phyloP scores from a whole-genome alignment of 495 filamentous ascomycete species.

The Oidiodendron maius region DNA sequence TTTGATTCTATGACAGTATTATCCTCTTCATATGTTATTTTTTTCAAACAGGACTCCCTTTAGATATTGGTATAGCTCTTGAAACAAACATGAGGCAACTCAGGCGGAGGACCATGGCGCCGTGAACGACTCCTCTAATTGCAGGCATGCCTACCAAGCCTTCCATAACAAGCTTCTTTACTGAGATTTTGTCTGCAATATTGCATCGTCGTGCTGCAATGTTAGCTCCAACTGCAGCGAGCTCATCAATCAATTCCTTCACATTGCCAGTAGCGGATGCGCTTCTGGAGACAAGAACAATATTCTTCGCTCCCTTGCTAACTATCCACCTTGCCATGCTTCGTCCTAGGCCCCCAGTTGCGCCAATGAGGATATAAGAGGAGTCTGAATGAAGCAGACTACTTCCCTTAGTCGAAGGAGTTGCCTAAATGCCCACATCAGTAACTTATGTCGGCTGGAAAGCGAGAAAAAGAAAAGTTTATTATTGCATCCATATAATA shows the following conservation, averaged over 20 bases:
- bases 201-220: constrained; percentile 31
- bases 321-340: constrained; percentile 58
- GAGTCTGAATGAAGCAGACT: too few relatives aligned
- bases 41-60: constrained; percentile 52
- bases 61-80: neutral
- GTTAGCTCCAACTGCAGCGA: constrained; percentile 12
- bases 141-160: constrained; percentile 31
- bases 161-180: constrained; percentile 9
- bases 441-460: too few relatives aligned
- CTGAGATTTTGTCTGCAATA: constrained; percentile 22
- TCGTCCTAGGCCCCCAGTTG: constrained; percentile 58
- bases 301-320: constrained; percentile 46
- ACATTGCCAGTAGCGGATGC: constrained; percentile 26
- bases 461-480: too few relatives aligned
- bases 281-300: constrained; percentile 54
- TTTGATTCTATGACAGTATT: constrained; percentile 42
- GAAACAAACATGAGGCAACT: constrained; percentile 7
- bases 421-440: too few relatives aligned
- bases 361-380: constrained; percentile 56
- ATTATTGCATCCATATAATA: too few relatives aligned
- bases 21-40: constrained; percentile 45
- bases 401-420: too few relatives aligned
- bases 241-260: constrained; percentile 13
- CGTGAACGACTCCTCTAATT: constrained; percentile 45
- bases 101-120: constrained; percentile 45